phyloP scores from a whole-genome alignment of 2,329 filamentous ascomycete species.

The Hymenoscyphus occultus region DNA sequence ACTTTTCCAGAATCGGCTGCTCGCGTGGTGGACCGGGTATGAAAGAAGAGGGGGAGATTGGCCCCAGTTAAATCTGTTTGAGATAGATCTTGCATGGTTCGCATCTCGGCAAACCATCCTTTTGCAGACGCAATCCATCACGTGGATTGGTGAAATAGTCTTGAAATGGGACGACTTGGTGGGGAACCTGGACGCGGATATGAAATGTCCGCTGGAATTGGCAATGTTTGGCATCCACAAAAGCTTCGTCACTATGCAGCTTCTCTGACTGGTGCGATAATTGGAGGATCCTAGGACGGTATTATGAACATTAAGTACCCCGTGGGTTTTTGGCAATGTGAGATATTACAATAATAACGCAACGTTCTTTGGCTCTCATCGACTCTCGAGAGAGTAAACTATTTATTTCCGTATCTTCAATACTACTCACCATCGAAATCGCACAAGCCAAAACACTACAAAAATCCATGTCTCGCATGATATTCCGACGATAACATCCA shows the following conservation, averaged over 20 bases:
- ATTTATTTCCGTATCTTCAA: too few relatives aligned
- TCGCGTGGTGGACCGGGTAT: neutral
- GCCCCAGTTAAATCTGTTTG: conserved; percentile 1
- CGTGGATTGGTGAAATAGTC: neutral
- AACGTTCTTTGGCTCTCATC: too few relatives aligned
- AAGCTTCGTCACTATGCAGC: neutral
- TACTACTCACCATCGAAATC: too few relatives aligned
- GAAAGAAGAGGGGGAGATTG: neutral
- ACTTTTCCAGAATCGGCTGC: neutral
- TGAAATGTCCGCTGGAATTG: neutral
- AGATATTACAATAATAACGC: too few relatives aligned
- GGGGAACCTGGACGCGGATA: conserved; percentile 1
- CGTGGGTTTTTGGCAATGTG: too few relatives aligned
- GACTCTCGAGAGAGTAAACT: too few relatives aligned
- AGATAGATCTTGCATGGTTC: neutral
- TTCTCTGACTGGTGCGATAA: neutral
- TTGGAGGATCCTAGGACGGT: neutral
- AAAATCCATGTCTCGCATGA: too few relatives aligned
- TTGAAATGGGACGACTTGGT: neutral
- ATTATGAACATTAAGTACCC: too few relatives aligned
- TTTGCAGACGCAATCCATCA: neutral
- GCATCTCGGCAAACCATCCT: neutral
- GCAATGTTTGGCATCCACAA: neutral
- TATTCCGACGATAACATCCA: too few relatives aligned
- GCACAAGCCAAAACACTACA: too few relatives aligned